phyloP scores from a whole-genome alignment of 2,329 filamentous ascomycete genomes.

The Penicillium sp. region DNA sequence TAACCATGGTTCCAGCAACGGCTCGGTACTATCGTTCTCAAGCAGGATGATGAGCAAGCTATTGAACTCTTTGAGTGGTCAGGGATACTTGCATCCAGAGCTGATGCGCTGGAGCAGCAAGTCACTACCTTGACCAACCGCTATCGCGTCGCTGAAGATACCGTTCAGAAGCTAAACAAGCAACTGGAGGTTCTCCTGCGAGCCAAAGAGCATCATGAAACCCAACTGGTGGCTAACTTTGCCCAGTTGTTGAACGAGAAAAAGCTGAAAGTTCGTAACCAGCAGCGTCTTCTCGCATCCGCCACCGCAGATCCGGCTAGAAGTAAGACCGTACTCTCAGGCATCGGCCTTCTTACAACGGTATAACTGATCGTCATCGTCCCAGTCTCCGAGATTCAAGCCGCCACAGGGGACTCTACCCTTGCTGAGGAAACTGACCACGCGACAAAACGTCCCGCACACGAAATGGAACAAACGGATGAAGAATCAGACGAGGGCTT shows the following conservation, averaged over 20 bases:
- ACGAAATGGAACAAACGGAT: constrained; percentile 19
- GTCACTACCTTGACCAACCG: constrained; percentile 41
- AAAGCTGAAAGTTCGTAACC: constrained; percentile 61
- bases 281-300: constrained; percentile 53
- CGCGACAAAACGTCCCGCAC: constrained; percentile 28
- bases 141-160: constrained; percentile 46
- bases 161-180: constrained; percentile 48
- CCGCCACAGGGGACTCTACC: constrained; percentile 9
- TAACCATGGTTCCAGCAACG: constrained; percentile 42
- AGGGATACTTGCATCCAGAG: constrained; percentile 45
- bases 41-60: constrained; percentile 51
- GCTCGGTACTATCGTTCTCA: constrained; percentile 52
- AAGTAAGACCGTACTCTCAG: constrained; percentile 23
- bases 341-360: background rate
- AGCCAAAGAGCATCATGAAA: constrained; percentile 55
- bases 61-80: constrained; percentile 57
- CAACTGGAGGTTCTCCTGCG: constrained; percentile 56
- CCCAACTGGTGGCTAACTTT: constrained; percentile 55
- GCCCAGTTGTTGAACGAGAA: constrained; percentile 58
- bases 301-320: constrained; percentile 44
- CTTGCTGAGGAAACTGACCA: constrained; percentile 14
- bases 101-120: constrained; percentile 41
- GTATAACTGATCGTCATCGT: background rate
- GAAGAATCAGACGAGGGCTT: constrained; percentile 34
- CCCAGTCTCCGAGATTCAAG: constrained; percentile 29